phyloP scores from a whole-genome alignment of 2,329 filamentous ascomycete species.

The Paecilomyces fulvus region DNA sequence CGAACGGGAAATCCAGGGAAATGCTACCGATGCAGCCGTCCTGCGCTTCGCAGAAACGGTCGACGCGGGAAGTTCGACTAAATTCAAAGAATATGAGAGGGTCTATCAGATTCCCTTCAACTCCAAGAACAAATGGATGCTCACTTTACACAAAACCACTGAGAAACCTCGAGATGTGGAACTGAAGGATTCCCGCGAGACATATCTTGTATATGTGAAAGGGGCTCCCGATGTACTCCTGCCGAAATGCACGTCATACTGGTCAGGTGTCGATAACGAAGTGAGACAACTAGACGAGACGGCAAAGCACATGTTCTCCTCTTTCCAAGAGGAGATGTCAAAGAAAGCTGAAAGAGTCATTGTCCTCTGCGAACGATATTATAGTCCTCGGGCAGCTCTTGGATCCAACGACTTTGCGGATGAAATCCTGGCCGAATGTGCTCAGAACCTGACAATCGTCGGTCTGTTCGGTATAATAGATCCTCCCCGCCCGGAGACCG shows the following conservation, averaged over 20 bases:
- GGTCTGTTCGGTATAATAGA: slow-evolving; percentile 44
- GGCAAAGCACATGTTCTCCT: slow-evolving; percentile 44
- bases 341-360: slow-evolving; percentile 62
- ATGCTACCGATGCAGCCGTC: slow-evolving; percentile 69
- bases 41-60: slow-evolving; percentile 62
- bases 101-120: slow-evolving; percentile 68
- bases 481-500: slow-evolving; percentile 30
- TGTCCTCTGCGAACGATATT: slow-evolving; percentile 54
- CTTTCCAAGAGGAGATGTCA: slow-evolving; percentile 60
- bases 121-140: slow-evolving; percentile 78
- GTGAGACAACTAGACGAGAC: slow-evolving; percentile 43
- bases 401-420: slow-evolving; percentile 44
- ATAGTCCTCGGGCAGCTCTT: slow-evolving; percentile 36
- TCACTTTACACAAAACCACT: slow-evolving; percentile 43
- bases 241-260: slow-evolving; percentile 52
- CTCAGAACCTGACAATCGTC: slow-evolving; percentile 40
- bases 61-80: slow-evolving; percentile 44
- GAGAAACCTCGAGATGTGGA: slow-evolving; percentile 12
- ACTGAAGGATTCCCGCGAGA: slow-evolving; percentile 1
- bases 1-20: slow-evolving; percentile 60
- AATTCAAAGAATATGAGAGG: slow-evolving; percentile 53
- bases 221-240: slow-evolving; percentile 70
- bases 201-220: slow-evolving; percentile 50
- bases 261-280: slow-evolving; percentile 48
- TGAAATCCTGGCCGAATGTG: slow-evolving; percentile 36